Evolutionary conservation across 75 land plant species (phyloP).

Genomic region (Selaginella moellendorffii): DNA sequence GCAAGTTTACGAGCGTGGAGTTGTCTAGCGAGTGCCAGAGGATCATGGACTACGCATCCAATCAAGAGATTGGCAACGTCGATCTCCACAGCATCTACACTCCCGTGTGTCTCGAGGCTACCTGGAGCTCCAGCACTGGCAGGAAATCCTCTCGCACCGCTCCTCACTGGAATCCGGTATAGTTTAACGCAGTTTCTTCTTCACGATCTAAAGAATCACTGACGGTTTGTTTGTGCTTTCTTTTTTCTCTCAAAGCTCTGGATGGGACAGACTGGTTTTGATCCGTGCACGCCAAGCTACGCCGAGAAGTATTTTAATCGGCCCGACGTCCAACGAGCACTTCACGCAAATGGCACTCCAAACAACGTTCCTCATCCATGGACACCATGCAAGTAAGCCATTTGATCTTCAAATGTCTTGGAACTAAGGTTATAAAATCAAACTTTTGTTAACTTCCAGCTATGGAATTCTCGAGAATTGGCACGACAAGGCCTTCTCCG

Average conservation of each 20-base stretch:
- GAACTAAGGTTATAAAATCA: too few relatives aligned
- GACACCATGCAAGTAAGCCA: constrained; percentile 80
- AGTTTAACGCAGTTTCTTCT: too few relatives aligned
- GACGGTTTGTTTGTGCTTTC: too few relatives aligned
- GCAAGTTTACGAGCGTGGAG: constrained; percentile 35
- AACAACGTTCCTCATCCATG: constrained; percentile 38
- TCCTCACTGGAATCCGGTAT: neutral
- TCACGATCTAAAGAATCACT: too few relatives aligned
- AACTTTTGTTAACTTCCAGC: too few relatives aligned
- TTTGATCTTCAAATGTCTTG: too few relatives aligned
- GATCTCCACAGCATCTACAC: constrained; percentile 70
- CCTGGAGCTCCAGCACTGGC: neutral
- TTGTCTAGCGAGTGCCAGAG: constrained; percentile 32
- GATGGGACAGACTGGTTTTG: constrained; percentile 42
- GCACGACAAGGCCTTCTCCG: constrained; percentile 54
- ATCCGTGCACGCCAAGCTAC: constrained; percentile 65
- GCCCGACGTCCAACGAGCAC: constrained; percentile 89
- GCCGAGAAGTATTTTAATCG: constrained; percentile 62
- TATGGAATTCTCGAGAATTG: constrained; percentile 42
- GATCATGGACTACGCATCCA: constrained; percentile 27
- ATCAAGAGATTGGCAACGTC: constrained; percentile 51
- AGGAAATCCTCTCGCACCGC: constrained; percentile 2
- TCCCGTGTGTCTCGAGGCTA: constrained; percentile 32
- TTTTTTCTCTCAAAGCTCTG: constrained; percentile 6
- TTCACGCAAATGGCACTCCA: constrained; percentile 79